phyloP scores from a whole-genome alignment of 208 protist genomes.

The Trypanosomatidae sp. region DNA sequence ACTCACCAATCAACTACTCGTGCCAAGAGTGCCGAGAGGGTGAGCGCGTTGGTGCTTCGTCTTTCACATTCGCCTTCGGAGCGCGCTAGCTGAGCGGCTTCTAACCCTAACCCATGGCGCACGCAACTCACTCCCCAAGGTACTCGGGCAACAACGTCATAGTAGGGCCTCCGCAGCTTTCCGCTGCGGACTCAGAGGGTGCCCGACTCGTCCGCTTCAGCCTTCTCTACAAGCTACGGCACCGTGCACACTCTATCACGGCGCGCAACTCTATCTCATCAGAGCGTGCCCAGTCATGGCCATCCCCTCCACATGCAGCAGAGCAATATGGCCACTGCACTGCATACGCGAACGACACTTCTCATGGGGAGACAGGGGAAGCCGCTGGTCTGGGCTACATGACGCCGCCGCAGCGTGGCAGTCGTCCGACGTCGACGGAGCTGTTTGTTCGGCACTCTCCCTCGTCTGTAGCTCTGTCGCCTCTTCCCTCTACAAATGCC shows the following conservation, averaged over 20 bases:
- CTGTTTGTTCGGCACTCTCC: not conserved
- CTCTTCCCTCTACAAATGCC: not conserved
- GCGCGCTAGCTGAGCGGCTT: not conserved
- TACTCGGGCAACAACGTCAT: not conserved
- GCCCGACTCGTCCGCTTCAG: slow-evolving; percentile 38
- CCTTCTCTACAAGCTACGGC: slow-evolving; percentile 29
- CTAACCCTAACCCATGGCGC: not conserved
- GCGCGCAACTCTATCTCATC: slow-evolving; percentile 11
- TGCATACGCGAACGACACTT: not conserved
- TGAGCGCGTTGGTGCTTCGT: not conserved
- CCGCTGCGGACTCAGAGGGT: not conserved
- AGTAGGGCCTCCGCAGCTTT: not conserved
- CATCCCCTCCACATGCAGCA: not conserved
- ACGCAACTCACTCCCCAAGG: not conserved
- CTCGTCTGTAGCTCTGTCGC: slow-evolving; percentile 1
- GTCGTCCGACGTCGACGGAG: not conserved
- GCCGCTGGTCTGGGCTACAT: not conserved
- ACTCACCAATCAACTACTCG: not conserved
- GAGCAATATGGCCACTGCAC: not conserved
- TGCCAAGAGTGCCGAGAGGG: not conserved
- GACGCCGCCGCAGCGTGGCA: not conserved
- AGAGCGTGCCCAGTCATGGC: not conserved
- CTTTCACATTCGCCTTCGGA: not conserved
- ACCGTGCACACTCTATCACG: slow-evolving; percentile 19
- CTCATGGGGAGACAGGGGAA: not conserved